Conservation (phyloP, 441 rosid species). For the Erodium moschatum region DNA sequence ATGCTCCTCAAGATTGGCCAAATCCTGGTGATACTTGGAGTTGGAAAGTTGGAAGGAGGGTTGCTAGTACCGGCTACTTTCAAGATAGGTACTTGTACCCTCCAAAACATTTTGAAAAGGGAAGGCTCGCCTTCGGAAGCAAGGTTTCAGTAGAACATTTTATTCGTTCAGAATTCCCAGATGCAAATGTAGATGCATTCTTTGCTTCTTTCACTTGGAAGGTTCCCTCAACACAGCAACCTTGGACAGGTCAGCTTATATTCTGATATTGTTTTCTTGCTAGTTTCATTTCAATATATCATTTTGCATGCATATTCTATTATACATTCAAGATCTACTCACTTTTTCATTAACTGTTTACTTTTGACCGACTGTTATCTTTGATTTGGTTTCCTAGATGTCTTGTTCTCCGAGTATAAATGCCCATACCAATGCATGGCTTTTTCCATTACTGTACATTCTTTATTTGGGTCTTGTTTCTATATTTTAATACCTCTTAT, state of each 20-base stretch:
- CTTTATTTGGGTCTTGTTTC: not conserved
- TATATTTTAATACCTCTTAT: not conserved
- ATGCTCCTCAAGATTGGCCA: constrained; percentile 78
- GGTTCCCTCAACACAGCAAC: constrained; percentile 38
- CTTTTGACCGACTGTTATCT: not conserved
- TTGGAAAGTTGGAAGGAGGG: constrained; percentile 71
- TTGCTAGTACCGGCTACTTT: constrained; percentile 34
- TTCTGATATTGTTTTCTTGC: not conserved
- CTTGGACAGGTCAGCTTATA: constrained; percentile 33
- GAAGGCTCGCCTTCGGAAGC: constrained; percentile 43
- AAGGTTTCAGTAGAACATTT: constrained; percentile 40
- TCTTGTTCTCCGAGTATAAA: not conserved
- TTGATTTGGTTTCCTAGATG: not conserved
- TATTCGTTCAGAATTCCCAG: constrained; percentile 38
- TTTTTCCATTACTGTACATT: not conserved
- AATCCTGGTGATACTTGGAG: constrained; percentile 60
- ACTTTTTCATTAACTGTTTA: constrained; percentile 2
- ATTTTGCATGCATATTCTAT: too few relatives aligned
- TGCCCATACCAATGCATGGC: not conserved
- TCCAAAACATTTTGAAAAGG: constrained; percentile 40
- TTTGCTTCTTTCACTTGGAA: constrained; percentile 76
- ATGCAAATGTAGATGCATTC: constrained; percentile 46
- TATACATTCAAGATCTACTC: not conserved
- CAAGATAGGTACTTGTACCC: constrained; percentile 54
- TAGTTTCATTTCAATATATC: too few relatives aligned